Percentiles rank a stretch among this genome's conserved stretches.
Evolutionary conservation across 1,139 yeast genomes (phyloP).

Genomic region (Yamadazyma trypodendri): DNA sequence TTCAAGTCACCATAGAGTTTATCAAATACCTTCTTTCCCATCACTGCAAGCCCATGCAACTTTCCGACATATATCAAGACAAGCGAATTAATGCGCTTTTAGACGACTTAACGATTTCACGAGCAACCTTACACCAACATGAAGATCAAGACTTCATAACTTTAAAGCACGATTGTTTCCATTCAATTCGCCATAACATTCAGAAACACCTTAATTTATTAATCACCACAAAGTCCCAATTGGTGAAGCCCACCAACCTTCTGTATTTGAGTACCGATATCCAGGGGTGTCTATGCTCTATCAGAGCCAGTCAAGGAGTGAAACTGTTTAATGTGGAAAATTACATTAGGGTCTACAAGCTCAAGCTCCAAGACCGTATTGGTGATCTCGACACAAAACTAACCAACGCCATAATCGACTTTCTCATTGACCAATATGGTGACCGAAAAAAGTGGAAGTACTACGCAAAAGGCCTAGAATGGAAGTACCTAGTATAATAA

Average conservation of each 20-base stretch:
- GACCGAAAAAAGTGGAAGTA: constrained; percentile 26
- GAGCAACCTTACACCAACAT: constrained; percentile 12
- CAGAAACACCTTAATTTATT: constrained; percentile 22
- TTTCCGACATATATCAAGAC: constrained; percentile 27
- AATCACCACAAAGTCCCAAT: constrained; percentile 23
- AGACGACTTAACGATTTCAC: constrained; percentile 19
- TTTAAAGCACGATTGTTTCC: constrained; percentile 25
- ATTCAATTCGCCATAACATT: constrained; percentile 29
- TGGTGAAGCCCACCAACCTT: constrained; percentile 18
- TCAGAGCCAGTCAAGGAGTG: constrained; percentile 9
- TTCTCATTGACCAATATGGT: constrained; percentile 20
- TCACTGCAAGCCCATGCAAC: constrained; percentile 20
- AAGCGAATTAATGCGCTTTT: constrained; percentile 22
- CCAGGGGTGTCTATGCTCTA: constrained; percentile 15
- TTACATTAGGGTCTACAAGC: constrained; percentile 12
- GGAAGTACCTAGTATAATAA: constrained; percentile 16
- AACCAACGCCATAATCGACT: constrained; percentile 28
- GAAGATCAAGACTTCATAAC: constrained; percentile 8
- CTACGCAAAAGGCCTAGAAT: constrained; percentile 18
- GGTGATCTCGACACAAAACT: constrained; percentile 21
- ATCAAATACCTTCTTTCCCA: constrained; percentile 28
- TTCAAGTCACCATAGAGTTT: constrained; percentile 27
- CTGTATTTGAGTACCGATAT: constrained; percentile 17
- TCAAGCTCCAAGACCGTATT: constrained; percentile 6
- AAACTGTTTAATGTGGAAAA: constrained; percentile 15